Conservation (phyloP, 2,329 filamentous ascomycete genomes). For the Exophiala phaeomuriformis region DNA sequence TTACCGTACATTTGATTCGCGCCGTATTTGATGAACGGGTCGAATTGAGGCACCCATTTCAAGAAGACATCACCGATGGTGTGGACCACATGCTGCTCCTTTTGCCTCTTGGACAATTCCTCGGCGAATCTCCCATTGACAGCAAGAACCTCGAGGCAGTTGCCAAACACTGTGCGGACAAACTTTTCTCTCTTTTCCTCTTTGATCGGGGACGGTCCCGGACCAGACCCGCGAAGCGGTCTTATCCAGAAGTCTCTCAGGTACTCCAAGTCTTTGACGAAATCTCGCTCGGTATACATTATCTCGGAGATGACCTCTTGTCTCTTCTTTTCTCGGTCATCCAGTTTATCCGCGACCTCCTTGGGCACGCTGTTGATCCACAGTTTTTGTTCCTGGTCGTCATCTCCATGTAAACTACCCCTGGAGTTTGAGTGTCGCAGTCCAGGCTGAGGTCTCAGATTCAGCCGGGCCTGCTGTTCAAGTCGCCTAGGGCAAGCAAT, state of each 20-base stretch:
- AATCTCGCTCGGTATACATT: conserved; percentile 97
- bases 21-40: conserved; percentile 93
- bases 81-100: conserved; percentile 79
- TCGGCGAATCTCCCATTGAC: conserved; percentile 87
- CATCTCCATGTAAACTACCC: conserved; percentile 72
- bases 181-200: conserved; percentile 81
- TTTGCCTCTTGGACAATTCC: conserved; percentile 80
- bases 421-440: conserved; percentile 65
- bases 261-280: conserved; percentile 98
- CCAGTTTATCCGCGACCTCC: conserved; percentile 82
- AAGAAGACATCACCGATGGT: conserved; percentile 92
- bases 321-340: conserved; percentile 89
- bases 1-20: conserved; percentile 94
- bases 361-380: conserved; percentile 99
- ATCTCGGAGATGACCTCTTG: conserved; percentile 98
- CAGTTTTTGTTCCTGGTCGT: conserved; percentile 91
- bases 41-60: conserved; percentile 84
- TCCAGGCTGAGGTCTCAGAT: conserved; percentile 85
- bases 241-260: conserved; percentile 98
- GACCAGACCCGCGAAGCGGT: conserved; percentile 64
- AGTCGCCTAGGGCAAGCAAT: conserved; percentile 90
- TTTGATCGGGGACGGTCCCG: conserved; percentile 71
- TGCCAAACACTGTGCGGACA: conserved; percentile 89
- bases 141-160: conserved; percentile 87
- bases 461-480: conserved; percentile 89